A percentile compares a stretch with the other conserved stretches of the same genome.
Conservation (phyloP, 75 land plant species). For the Cunninghamia lanceolata region DNA sequence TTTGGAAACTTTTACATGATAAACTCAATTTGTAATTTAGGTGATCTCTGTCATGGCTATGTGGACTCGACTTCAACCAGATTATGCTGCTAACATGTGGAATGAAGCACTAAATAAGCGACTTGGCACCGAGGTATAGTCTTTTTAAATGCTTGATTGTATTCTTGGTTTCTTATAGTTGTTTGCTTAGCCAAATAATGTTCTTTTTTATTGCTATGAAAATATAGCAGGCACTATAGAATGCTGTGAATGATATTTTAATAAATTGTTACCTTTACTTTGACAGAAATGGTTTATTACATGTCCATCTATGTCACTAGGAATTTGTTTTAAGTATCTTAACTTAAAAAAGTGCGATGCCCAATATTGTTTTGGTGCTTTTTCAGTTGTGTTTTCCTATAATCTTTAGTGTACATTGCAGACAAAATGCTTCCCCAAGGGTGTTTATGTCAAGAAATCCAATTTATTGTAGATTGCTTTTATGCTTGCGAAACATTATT, state of each 20-base stretch:
- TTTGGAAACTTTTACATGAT: neutral
- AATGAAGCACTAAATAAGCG: conserved; percentile 99
- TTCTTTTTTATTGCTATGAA: neutral
- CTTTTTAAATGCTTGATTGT: neutral
- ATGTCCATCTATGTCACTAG: neutral
- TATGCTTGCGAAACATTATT: neutral
- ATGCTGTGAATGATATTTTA: neutral
- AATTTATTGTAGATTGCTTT: neutral
- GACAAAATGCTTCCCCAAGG: neutral
- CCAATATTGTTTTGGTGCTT: neutral
- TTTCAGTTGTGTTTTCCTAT: neutral
- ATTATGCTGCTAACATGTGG: conserved; percentile 98
- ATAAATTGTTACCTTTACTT: neutral
- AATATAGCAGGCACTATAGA: neutral
- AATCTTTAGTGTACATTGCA: neutral
- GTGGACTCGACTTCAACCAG: conserved; percentile 86
- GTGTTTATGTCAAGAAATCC: neutral
- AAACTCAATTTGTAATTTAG: conserved; percentile 27
- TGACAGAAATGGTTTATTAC: neutral
- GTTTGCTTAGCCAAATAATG: neutral
- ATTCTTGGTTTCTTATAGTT: conserved; percentile 8
- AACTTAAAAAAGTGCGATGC: neutral
- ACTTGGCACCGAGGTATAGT: conserved; percentile 76
- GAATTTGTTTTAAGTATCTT: neutral
- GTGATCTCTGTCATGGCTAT: conserved; percentile 86